A percentile compares a stretch with the other conserved stretches of the same genome.
These are phyloP conservation scores for Irpex sp. DNA, from an alignment of 1,284 basidiomycete species.

Conservation along the genomic window DNA sequence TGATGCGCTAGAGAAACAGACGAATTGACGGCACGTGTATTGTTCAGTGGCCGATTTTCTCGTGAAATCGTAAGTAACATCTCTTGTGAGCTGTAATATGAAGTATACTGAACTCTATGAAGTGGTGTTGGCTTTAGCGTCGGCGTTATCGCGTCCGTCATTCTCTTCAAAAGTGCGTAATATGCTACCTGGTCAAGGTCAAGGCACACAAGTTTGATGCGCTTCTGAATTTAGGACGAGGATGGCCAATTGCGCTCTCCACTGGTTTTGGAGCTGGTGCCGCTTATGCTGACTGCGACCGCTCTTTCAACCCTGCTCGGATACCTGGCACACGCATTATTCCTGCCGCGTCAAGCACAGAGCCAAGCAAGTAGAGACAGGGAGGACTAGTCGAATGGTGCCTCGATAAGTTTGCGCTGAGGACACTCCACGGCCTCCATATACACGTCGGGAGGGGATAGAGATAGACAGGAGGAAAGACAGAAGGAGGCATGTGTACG, in stretches of 20 bases:
- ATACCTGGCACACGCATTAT: slow-evolving; percentile 87
- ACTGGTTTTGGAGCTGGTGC: slow-evolving; percentile 89
- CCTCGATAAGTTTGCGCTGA: background rate
- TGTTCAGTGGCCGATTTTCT: slow-evolving; percentile 69
- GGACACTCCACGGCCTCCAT: background rate
- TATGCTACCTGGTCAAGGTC: background rate
- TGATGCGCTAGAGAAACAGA: slow-evolving; percentile 14
- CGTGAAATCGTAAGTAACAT: slow-evolving; percentile 64
- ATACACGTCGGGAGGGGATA: background rate
- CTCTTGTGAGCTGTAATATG: background rate
- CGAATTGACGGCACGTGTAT: background rate
- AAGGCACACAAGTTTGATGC: too few species aligned
- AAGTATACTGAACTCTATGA: slow-evolving; percentile 26
- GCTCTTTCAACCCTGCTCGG: slow-evolving; percentile 92
- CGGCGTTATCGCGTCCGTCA: slow-evolving; percentile 91
- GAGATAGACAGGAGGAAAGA: background rate
- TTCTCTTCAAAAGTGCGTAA: slow-evolving; percentile 91
- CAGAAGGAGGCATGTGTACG: background rate
- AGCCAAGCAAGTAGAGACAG: slow-evolving; percentile 21
- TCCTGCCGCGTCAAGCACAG: slow-evolving; percentile 19
- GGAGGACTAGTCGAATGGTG: background rate
- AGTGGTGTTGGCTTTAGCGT: slow-evolving; percentile 94
- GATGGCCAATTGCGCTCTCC: slow-evolving; percentile 92
- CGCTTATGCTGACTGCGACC: slow-evolving; percentile 95
- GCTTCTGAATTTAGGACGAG: slow-evolving; percentile 65